Evolutionary conservation across 2,329 filamentous ascomycete genomes (phyloP).

Genomic region (Sporothrix variecibatus): DNA sequence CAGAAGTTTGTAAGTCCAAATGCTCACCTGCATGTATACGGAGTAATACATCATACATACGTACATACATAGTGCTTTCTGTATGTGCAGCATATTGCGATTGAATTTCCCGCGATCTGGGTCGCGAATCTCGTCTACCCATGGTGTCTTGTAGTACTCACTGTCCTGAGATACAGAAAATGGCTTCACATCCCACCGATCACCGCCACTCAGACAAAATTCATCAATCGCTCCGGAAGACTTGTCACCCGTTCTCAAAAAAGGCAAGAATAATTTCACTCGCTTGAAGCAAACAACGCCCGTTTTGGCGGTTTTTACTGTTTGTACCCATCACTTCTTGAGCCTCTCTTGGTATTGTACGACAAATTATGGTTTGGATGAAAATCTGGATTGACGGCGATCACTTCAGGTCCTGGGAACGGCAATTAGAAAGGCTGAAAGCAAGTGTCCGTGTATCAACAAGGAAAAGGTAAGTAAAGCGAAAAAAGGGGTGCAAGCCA

Average conservation of each 20-base stretch:
- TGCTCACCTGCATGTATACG: background rate
- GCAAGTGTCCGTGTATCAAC: background rate
- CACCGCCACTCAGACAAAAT: background rate
- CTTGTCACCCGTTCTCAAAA: background rate
- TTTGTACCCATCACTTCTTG: too few species aligned
- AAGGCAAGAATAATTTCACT: background rate
- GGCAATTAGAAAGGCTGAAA: background rate
- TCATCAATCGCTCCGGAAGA: background rate
- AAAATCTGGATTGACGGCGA: background rate
- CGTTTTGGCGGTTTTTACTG: background rate
- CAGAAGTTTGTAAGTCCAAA: background rate
- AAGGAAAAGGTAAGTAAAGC: background rate
- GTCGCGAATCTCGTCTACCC: constrained; percentile 23
- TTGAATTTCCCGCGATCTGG: constrained; percentile 12
- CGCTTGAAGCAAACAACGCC: background rate
- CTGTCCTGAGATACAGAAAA: background rate
- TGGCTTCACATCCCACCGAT: background rate
- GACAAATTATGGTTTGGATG: background rate
- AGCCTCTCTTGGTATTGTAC: background rate
- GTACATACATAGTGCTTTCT: background rate
- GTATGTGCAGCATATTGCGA: background rate
- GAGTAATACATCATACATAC: too few species aligned
- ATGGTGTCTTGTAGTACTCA: background rate
- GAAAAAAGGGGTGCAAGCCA: background rate
- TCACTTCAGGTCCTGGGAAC: background rate